Conservation (phyloP, 257 asterid genomes). For the Asclepias syriaca region DNA sequence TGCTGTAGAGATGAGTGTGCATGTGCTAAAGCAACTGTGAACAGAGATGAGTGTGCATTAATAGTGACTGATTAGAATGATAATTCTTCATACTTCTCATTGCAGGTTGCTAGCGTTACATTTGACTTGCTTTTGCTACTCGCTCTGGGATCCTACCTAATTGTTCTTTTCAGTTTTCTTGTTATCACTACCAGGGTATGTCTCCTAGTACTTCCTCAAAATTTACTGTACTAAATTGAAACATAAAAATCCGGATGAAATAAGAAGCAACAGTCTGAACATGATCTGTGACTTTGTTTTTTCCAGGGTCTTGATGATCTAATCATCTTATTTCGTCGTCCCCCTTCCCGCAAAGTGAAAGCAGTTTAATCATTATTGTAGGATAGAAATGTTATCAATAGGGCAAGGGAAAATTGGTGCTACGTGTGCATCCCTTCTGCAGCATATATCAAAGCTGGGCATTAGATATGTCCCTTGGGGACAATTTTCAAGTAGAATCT, state of each 20-base stretch:
- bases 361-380: slow-evolving; percentile 29
- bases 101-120: slow-evolving; percentile 91
- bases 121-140: slow-evolving; percentile 85
- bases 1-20: too few species aligned
- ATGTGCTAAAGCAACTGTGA: background rate
- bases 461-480: slow-evolving; percentile 16
- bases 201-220: slow-evolving; percentile 2
- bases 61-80: background rate
- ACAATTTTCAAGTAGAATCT: background rate
- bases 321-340: slow-evolving; percentile 85
- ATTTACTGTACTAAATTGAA: background rate
- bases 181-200: slow-evolving; percentile 82
- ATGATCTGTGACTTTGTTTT: slow-evolving; percentile 11
- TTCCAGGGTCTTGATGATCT: slow-evolving; percentile 93
- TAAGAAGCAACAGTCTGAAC: slow-evolving; percentile 1
- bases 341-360: slow-evolving; percentile 79
- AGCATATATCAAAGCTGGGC: slow-evolving; percentile 23
- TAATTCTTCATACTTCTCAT: background rate
- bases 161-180: slow-evolving; percentile 69
- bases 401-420: slow-evolving; percentile 5
- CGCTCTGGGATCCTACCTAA: slow-evolving; percentile 81
- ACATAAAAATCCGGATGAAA: background rate
- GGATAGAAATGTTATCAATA: slow-evolving; percentile 11
- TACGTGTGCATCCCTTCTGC: slow-evolving; percentile 15
- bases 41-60: background rate